A percentile compares a stretch with the other conserved stretches of the same genome.
Evolutionary conservation across 257 asterid genomes (phyloP).

Genomic region (Ligustrum vulgare): DNA sequence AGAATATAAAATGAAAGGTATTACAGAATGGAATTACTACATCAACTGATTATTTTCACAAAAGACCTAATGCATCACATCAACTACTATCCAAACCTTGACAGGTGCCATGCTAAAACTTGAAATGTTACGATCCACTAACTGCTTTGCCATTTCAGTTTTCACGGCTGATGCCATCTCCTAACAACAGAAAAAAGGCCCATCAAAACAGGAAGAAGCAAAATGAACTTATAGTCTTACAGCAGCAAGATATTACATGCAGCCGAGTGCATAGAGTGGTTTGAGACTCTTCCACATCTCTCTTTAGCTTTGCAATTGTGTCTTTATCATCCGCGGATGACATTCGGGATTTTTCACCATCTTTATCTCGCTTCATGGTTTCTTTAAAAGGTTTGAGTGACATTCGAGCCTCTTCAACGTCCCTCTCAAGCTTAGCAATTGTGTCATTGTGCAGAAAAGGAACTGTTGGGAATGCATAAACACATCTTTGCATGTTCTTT

Average conservation of each 20-base stretch:
- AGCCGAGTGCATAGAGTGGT: constrained; percentile 54
- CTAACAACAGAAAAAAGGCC: constrained; percentile 36
- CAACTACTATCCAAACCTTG: constrained; percentile 55
- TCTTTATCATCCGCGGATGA: constrained; percentile 35
- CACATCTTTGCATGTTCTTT: constrained; percentile 79
- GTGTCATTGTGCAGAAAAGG: constrained; percentile 47
- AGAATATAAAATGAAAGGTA: not conserved
- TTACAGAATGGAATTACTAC: no score
- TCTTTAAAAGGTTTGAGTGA: constrained; percentile 52
- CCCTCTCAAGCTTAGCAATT: constrained; percentile 55
- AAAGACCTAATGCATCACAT: constrained; percentile 21
- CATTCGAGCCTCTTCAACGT: constrained; percentile 50
- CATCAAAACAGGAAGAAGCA: constrained; percentile 26
- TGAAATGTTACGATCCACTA: constrained; percentile 60
- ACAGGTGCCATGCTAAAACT: constrained; percentile 82
- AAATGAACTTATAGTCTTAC: constrained; percentile 11
- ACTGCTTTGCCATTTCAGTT: constrained; percentile 58
- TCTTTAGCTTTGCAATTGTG: constrained; percentile 52
- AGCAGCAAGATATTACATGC: constrained; percentile 50
- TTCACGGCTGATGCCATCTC: constrained; percentile 80
- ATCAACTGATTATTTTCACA: not conserved
- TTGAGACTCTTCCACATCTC: constrained; percentile 58
- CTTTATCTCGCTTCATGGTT: constrained; percentile 36
- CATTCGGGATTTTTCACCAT: constrained; percentile 32
- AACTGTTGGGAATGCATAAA: constrained; percentile 76